Conservation (phyloP, 257 asterid species). For the Leonotis leonurus region DNA sequence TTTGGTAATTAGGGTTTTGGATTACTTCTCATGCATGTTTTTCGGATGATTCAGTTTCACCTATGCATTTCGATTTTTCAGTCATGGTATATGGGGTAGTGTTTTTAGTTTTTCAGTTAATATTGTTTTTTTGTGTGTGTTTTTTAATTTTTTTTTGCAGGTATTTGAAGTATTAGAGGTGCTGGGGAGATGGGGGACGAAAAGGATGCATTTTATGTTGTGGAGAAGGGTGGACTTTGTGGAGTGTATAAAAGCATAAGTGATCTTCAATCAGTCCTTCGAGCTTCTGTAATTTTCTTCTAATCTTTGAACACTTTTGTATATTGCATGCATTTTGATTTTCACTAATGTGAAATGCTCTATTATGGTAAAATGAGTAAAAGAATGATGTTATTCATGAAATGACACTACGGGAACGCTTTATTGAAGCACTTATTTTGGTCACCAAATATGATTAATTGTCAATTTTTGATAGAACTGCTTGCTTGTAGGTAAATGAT, state of each 20-base stretch:
- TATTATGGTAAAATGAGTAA: neutral
- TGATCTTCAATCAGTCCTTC: slow-evolving; percentile 75
- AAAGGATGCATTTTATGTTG: slow-evolving; percentile 80
- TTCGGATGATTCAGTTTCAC: neutral
- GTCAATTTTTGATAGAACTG: neutral
- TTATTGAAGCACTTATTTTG: neutral
- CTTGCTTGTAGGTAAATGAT: slow-evolving; percentile 48
- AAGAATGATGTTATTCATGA: neutral
- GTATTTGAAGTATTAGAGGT: slow-evolving; percentile 16
- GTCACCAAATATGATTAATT: neutral
- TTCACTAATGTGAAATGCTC: neutral
- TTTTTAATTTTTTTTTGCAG: slow-evolving; percentile 8
- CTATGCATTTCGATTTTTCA: slow-evolving; percentile 1
- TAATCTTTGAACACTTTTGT: neutral
- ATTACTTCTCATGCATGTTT: slow-evolving; percentile 5
- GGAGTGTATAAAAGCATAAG: slow-evolving; percentile 79
- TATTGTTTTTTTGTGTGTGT: neutral
- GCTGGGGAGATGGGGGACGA: slow-evolving; percentile 64
- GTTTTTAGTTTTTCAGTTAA: neutral
- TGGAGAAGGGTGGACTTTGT: slow-evolving; percentile 57
- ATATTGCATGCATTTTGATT: neutral
- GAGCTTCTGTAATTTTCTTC: slow-evolving; percentile 52
- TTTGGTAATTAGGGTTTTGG: slow-evolving; percentile 28
- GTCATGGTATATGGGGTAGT: too few relatives aligned
- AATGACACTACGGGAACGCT: neutral